These are phyloP conservation scores for Papilionanthe hybrid DNA, from an alignment of 116 monocot genomes.

Conservation along the genomic window DNA sequence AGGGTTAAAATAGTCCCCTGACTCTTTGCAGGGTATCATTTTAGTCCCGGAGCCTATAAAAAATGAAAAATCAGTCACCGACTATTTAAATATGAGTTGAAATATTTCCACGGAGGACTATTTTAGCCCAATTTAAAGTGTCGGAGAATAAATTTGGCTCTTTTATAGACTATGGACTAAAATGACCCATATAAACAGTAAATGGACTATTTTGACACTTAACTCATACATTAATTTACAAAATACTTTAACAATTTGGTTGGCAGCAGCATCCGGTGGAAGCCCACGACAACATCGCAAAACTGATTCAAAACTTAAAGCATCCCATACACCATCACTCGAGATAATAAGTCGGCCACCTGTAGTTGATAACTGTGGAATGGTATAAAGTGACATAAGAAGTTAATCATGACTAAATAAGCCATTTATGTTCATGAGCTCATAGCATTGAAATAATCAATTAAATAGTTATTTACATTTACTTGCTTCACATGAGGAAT, in stretches of 20 bases:
- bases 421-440: background rate
- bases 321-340: constrained; percentile 36
- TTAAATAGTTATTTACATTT: constrained; percentile 27
- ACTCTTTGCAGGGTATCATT: no score
- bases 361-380: constrained; percentile 22
- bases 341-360: constrained; percentile 31
- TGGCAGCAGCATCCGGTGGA: constrained; percentile 20
- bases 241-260: constrained; percentile 28
- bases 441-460: background rate
- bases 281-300: constrained; percentile 20
- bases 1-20: no score
- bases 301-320: constrained; percentile 20
- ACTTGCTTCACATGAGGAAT: constrained; percentile 65
- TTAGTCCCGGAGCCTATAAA: no score
- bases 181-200: no score
- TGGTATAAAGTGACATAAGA: background rate
- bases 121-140: no score
- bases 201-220: no score
- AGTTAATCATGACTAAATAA: background rate
- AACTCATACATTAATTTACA: background rate
- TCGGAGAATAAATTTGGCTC: no score
- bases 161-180: no score
- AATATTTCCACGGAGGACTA: no score
- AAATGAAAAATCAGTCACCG: no score
- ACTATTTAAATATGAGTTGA: no score